Percentiles rank a stretch among this genome's conserved stretches.
Evolutionary conservation across 75 land plant genomes (phyloP).

Genomic region (Selaginella moellendorffii): DNA sequence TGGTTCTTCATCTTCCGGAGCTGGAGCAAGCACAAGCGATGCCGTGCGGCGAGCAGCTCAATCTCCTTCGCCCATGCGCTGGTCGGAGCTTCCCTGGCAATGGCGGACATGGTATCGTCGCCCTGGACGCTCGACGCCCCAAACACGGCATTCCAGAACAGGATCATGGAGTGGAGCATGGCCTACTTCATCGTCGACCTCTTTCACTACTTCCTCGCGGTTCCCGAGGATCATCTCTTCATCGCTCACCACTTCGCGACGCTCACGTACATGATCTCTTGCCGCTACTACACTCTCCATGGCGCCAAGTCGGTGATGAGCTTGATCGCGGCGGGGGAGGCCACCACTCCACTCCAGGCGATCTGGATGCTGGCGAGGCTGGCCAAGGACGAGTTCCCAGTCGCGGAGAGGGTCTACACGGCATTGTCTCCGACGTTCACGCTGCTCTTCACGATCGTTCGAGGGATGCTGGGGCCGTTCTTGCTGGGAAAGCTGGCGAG

Average conservation of each 20-base stretch:
- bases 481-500: slow-evolving; percentile 35
- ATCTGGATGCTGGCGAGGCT: slow-evolving; percentile 52
- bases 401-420: slow-evolving; percentile 24
- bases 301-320: slow-evolving; percentile 50
- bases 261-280: slow-evolving; percentile 50
- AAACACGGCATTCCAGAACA: slow-evolving; percentile 35
- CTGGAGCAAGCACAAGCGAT: slow-evolving; percentile 24
- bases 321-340: slow-evolving; percentile 52
- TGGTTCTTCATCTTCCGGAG: slow-evolving; percentile 13
- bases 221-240: slow-evolving; percentile 34
- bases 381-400: slow-evolving; percentile 18
- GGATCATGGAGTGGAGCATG: slow-evolving; percentile 64
- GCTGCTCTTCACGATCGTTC: slow-evolving; percentile 30
- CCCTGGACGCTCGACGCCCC: slow-evolving; percentile 11
- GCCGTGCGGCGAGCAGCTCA: slow-evolving; percentile 61
- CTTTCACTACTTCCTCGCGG: neutral
- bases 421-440: slow-evolving; percentile 40
- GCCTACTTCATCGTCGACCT: slow-evolving; percentile 29
- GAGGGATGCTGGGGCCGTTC: slow-evolving; percentile 51
- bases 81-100: slow-evolving; percentile 40
- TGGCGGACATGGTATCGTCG: neutral
- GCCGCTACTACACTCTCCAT: slow-evolving; percentile 38
- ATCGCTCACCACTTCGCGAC: slow-evolving; percentile 76
- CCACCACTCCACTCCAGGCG: slow-evolving; percentile 62
- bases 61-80: slow-evolving; percentile 67